Conservation (phyloP, 2,329 filamentous ascomycete species). For the Penicillium sp. region DNA sequence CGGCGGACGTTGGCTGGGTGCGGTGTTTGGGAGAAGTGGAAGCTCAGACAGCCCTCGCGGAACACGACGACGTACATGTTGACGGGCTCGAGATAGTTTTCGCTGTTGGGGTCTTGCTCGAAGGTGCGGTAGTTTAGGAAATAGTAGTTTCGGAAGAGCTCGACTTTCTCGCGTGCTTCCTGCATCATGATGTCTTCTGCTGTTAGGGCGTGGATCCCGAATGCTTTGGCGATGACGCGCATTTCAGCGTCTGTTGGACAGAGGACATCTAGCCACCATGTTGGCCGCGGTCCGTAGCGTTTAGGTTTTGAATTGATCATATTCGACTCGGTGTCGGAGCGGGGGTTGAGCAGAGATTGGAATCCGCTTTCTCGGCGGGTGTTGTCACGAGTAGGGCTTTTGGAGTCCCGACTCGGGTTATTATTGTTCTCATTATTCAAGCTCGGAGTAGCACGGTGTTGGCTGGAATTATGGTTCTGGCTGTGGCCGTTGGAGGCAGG, state of each 20-base stretch:
- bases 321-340: constrained; percentile 9
- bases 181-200: constrained; percentile 97
- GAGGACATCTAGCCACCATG: constrained; percentile 94
- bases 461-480: constrained; percentile 24
- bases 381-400: constrained; percentile 6
- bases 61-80: constrained; percentile 99
- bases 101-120: constrained; percentile 85
- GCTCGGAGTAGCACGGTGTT: background rate
- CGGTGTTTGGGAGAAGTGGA: constrained; percentile 94
- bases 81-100: constrained; percentile 88
- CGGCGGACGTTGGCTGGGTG: constrained; percentile 94
- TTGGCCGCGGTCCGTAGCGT: constrained; percentile 74
- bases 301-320: constrained; percentile 36
- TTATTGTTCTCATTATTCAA: background rate
- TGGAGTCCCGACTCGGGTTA: background rate
- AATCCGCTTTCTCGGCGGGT: constrained; percentile 7
- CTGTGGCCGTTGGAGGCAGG: constrained; percentile 8
- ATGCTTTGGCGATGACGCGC: constrained; percentile 86
- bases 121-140: constrained; percentile 98
- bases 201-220: constrained; percentile 92
- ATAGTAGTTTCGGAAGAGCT: constrained; percentile 95
- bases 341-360: constrained; percentile 26
- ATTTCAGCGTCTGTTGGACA: constrained; percentile 91
- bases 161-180: constrained; percentile 95
- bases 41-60: constrained; percentile 88